phyloP scores from a whole-genome alignment of 768 basidiomycete species.

The Gloeostereum incarnatum region DNA sequence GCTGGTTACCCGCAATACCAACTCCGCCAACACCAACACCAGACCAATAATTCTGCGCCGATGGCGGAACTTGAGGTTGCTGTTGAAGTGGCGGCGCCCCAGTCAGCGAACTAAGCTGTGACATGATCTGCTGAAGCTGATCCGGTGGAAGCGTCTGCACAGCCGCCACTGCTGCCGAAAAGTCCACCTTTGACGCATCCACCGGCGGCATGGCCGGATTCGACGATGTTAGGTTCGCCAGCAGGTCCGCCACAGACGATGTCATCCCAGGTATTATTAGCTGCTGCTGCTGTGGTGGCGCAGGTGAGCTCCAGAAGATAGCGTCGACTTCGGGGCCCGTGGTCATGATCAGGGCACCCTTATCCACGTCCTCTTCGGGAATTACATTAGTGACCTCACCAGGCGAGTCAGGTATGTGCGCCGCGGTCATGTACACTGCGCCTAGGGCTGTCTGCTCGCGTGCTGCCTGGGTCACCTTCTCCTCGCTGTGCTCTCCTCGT shows the following conservation, averaged over 20 bases:
- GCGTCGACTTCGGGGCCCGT: constrained; percentile 59
- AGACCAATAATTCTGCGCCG: constrained; percentile 16
- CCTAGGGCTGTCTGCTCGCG: constrained; percentile 71
- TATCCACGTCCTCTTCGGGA: constrained; percentile 63
- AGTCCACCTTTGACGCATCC: constrained; percentile 33
- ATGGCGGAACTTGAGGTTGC: constrained; percentile 22
- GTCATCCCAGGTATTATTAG: background rate
- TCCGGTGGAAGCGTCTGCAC: constrained; percentile 43
- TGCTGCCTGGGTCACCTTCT: constrained; percentile 63
- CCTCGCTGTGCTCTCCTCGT: constrained; percentile 62
- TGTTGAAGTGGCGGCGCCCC: constrained; percentile 4
- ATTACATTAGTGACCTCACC: constrained; percentile 54
- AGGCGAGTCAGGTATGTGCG: constrained; percentile 73
- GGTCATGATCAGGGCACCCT: constrained; percentile 53
- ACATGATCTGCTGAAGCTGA: constrained; percentile 55
- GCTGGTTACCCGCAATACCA: constrained; percentile 18
- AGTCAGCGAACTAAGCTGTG: constrained; percentile 15
- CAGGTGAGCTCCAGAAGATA: constrained; percentile 50
- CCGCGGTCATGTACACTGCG: constrained; percentile 61
- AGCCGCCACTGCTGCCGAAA: constrained; percentile 32
- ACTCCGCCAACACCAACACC: constrained; percentile 13
- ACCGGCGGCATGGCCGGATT: constrained; percentile 10
- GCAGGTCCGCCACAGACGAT: constrained; percentile 56
- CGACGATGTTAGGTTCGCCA: constrained; percentile 41
- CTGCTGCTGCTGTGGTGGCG: constrained; percentile 1